Base-by-base conservation (phyloP, 768 basidiomycete genomes). In the Pleurotus eryngii region DNA sequence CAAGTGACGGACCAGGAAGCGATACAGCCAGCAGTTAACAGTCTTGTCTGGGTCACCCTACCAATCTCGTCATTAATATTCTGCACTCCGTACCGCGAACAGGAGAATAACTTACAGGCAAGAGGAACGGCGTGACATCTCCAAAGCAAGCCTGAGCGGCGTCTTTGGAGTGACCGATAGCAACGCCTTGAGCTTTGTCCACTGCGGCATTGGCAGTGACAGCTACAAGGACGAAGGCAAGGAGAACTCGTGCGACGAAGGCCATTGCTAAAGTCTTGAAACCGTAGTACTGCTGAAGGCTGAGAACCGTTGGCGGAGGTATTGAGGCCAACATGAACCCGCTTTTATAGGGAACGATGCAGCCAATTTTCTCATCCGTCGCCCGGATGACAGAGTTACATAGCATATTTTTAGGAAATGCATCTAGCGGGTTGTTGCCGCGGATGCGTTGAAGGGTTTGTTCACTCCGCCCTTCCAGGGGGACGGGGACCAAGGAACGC, bases 21-120 rank as follows among this genome's bases (percentile, higher is more conserved):
- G 24, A 38, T 35, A 20, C 51, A 54, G 51, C 51, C 51, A 54
- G 51, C 51, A 54, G 39, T 48, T 48, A 17, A 48, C 18, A 22
- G 47, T 48, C 26, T 48, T 48, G 18, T 48, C 20, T 48, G 26
- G 48, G 14, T 45, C 42, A 27, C 26, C n/a, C 22, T 24, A 18
- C n/a, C n/a, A 26, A 49, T 3, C 11, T 35, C 30, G 6, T 27
- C 18, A 49, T 22, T 26, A 24, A n/a, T 20, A 12, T 3, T 39
- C 24, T 20, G 26, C 15, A 22, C n/a, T 26, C 27, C 14, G 18
- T 17, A 24, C 20, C 5, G 3, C 2, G 2, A 17, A 22, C n/a
- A 20, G 51, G 15, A 14, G 15, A n/a, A 39, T 8, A 3, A 11
- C 38, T 39, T 42, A 54, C 51, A 40, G 51, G 51, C 27, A 37